Percentiles rank a stretch among this genome's conserved stretches.
These are phyloP conservation scores for Aphanomyces euteiches DNA, from an alignment of 352 stramenopile genomes.

Conservation along the genomic window DNA sequence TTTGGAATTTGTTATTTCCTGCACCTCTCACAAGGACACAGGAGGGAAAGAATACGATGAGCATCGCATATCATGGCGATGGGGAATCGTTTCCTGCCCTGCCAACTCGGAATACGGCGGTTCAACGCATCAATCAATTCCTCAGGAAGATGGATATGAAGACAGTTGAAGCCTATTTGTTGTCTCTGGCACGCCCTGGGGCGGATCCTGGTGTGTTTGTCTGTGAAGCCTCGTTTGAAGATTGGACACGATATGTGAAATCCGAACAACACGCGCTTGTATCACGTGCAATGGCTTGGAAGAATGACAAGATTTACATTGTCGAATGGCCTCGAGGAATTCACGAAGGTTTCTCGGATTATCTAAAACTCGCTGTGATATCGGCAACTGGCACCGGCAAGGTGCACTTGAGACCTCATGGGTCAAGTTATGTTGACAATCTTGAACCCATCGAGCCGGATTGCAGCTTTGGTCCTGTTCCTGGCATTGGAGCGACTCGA, in stretches of 20 bases:
- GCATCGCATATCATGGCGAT: too few relatives aligned
- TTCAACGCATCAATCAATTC: too few relatives aligned
- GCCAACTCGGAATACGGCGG: too few relatives aligned
- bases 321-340: constrained; percentile 21
- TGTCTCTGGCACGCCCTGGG: too few relatives aligned
- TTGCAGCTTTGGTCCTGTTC: constrained; percentile 28
- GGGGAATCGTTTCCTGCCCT: too few relatives aligned
- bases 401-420: constrained; percentile 20
- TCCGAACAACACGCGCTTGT: constrained; percentile 23
- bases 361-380: constrained; percentile 19
- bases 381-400: constrained; percentile 10
- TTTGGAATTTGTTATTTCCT: too few relatives aligned
- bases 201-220: constrained; percentile 5
- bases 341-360: constrained; percentile 14
- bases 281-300: constrained; percentile 31
- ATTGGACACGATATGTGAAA: constrained; percentile 29
- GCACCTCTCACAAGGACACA: too few relatives aligned
- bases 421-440: constrained; percentile 25
- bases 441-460: constrained; percentile 29
- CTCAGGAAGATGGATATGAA: too few relatives aligned
- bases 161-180: too few relatives aligned
- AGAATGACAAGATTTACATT: constrained; percentile 32
- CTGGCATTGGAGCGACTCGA: neutral
- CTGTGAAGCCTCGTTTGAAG: constrained; percentile 12
- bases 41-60: too few relatives aligned